Evolutionary conservation across 768 basidiomycete genomes (phyloP), one percentile per base, ranked within the genome.

Genomic region (Pleurotus giganteus): DNA sequence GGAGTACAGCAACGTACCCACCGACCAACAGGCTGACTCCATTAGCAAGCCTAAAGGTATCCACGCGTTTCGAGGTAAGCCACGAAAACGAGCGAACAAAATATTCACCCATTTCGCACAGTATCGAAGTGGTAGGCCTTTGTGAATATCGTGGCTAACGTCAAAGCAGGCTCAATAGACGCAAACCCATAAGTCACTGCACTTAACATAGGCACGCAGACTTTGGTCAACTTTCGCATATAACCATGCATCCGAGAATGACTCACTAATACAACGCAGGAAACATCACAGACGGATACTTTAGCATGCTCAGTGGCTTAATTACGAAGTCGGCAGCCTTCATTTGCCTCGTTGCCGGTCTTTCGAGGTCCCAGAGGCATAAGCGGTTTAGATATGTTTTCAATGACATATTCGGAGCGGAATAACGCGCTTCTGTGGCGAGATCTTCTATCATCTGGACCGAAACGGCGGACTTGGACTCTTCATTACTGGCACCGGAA

Each of bases 81-180:
- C 5, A 5, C 17, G 39, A 19, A 2, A 21, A 53, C 50, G 29
- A 19, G 17, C 28, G 39, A 51, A 32, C 4, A 45, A 19, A 36
- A 55, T 5, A 45, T 58, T 47, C 54, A 72, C 72, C 71, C 72
- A 37, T 74, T 72, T 7, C 63, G 61, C 9, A 71, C 71, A 4
- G 74, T 72, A 52, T 73, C 66, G 51, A 74, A 75, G 15, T 70
- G 64, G 55, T 73, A 74, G n/a, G 72, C 57, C 32, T 69, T 53
- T 3, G 71, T 72, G 57, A 73, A 74, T 2, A 75, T 55, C 5
- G 72, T 66, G 3, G 74, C 72, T 43, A 75, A 37, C 5, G 68
- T 75, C 53, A 75, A 58, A 8, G 72, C 72, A 27, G 73, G 73
- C 52, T 74, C 73, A 12, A 74, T 74, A 7, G 72, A 72, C 0